Evolutionary conservation across 1,284 basidiomycete genomes (phyloP), one percentile per base, ranked within the genome.

Genomic region (Leccinum pachyderme): DNA sequence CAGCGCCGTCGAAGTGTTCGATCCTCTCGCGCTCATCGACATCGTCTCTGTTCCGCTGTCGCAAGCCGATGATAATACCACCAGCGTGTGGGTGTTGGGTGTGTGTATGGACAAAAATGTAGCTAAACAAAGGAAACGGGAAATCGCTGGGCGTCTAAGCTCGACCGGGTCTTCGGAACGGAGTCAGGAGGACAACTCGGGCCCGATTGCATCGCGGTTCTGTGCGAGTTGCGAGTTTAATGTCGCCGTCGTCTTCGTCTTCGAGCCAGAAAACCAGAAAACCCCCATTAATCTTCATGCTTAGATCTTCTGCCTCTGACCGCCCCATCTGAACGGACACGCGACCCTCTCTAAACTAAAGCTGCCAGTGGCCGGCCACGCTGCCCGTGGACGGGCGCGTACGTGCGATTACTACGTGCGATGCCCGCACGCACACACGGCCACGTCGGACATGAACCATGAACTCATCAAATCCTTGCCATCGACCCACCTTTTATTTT

Each of bases 1-100:
- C 44, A 90, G 73, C 24, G 90, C 90, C 8, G 89, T 90, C 39
- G 85, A 74, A 60, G 73, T 84, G 49, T 51, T 69, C 12, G 28
- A 74, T 37, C 69, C 72, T 63, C 81, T 76, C 58, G 77, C 63
- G 58, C 61, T 69, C 76, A 77, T 76, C 31, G 45, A 46, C 28
- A 18, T 46, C 27, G 9, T 29, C 27, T 28, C n/a, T 46, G 44
- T 28, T 45, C 25, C 13, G 44, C 13, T 28, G 25, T 27, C 24
- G 24, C 24, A 24, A 27, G 43, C 13, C 24, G 24, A 25, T 25
- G 5, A 37, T 37, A 15, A 18, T 18, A 18, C 18, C 18, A 18
- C 33, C 33, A 35, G 33, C 33, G 33, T 37, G 35, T 33, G 33
- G 18, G 18, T 18, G 18, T 18, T 18, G 18, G 18, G 18, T 8